These are phyloP conservation scores for Fulvia fulva DNA, from an alignment of 2,329 filamentous ascomycete genomes.

Conservation along the genomic window DNA sequence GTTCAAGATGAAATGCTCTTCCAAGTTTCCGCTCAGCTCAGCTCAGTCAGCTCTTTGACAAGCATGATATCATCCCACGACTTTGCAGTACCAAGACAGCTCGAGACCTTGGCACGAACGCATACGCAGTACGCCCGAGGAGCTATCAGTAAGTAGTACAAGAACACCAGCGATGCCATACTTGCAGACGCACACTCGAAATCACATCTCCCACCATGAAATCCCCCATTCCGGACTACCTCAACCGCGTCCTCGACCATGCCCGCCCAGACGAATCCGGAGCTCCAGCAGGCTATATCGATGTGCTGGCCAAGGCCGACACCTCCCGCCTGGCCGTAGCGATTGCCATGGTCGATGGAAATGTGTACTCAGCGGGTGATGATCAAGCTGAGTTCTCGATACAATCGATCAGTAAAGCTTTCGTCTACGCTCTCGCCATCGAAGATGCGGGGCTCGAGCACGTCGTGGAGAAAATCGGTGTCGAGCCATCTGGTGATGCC, in stretches of 20 bases:
- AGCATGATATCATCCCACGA: neutral
- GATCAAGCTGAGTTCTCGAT: slow-evolving; percentile 41
- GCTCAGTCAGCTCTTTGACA: too few species aligned
- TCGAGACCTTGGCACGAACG: neutral
- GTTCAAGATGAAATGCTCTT: too few species aligned
- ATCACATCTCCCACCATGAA: slow-evolving; percentile 14
- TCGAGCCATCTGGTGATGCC: slow-evolving; percentile 40
- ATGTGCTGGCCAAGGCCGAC: slow-evolving; percentile 38
- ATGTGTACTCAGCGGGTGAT: slow-evolving; percentile 40
- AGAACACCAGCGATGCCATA: neutral
- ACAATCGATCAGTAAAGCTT: slow-evolving; percentile 42
- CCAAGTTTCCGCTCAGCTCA: too few species aligned
- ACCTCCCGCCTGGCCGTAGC: slow-evolving; percentile 40
- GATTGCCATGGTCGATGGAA: slow-evolving; percentile 40
- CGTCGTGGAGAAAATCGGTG: slow-evolving; percentile 40
- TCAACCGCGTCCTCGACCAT: slow-evolving; percentile 20
- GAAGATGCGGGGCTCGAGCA: slow-evolving; percentile 35
- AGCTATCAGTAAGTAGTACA: neutral
- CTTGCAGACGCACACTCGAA: neutral
- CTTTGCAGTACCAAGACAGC: neutral
- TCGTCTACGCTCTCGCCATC: slow-evolving; percentile 41
- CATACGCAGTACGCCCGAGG: neutral
- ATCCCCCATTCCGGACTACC: slow-evolving; percentile 25
- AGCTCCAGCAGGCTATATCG: slow-evolving; percentile 37
- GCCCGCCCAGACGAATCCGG: slow-evolving; percentile 26